Conservation (phyloP, 805 yeast genomes). For the Hanseniaspora taiwanica region DNA sequence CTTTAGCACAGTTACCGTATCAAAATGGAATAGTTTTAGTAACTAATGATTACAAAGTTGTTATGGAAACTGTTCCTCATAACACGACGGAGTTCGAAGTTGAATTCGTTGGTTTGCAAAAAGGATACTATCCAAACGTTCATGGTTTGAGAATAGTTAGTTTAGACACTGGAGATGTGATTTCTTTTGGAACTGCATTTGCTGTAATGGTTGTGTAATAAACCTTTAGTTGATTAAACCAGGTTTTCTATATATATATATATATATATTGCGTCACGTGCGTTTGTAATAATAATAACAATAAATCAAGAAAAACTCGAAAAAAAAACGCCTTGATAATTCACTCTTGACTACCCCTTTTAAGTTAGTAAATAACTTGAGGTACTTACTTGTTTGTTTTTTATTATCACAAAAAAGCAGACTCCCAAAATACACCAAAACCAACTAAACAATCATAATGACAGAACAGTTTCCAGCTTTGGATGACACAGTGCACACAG, state of each 20-base stretch:
- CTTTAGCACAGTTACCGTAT: constrained; percentile 11
- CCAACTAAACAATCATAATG: too few species aligned
- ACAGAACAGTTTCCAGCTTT: constrained; percentile 70
- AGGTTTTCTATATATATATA: too few species aligned
- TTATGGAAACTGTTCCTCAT: constrained; percentile 14
- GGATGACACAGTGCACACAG: constrained; percentile 29
- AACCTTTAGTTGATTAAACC: too few species aligned
- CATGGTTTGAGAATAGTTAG: constrained; percentile 22
- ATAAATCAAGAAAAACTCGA: too few species aligned
- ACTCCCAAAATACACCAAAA: too few species aligned
- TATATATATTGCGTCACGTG: too few species aligned
- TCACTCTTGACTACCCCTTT: too few species aligned
- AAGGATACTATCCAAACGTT: constrained; percentile 20
- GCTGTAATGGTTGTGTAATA: constrained; percentile 19
- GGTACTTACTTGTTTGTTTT: too few species aligned
- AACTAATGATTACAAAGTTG: constrained; percentile 22
- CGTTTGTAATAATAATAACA: too few species aligned
- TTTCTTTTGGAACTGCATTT: constrained; percentile 19
- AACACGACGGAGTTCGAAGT: constrained; percentile 18
- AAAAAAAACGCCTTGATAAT: too few species aligned
- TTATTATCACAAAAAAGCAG: too few species aligned
- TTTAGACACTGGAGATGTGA: constrained; percentile 16
- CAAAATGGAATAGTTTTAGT: constrained; percentile 20
- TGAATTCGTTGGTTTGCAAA: constrained; percentile 17
- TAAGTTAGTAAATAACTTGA: too few species aligned